These are phyloP conservation scores for Purpureocillium takamizusanense DNA, from an alignment of 2,329 filamentous ascomycete genomes.

Conservation along the genomic window DNA sequence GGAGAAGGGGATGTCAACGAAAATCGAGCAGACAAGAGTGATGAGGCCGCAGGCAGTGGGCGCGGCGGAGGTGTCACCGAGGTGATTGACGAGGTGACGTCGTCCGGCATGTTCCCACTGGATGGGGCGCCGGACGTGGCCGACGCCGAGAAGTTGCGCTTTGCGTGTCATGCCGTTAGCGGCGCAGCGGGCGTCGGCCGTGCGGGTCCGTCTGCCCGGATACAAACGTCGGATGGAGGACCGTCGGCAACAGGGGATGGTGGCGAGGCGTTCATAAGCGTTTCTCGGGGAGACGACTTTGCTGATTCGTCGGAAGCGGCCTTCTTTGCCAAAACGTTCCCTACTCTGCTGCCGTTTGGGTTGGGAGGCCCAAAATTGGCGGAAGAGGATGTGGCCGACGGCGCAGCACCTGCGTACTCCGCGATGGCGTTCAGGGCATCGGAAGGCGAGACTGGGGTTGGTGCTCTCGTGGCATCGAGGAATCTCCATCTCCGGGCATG, in stretches of 20 bases:
- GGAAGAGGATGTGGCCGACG: conserved; percentile 1
- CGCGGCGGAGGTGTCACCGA: background rate
- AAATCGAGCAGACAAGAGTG: background rate
- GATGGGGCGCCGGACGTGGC: conserved; percentile 1
- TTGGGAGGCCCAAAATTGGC: conserved; percentile 3
- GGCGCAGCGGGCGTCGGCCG: background rate
- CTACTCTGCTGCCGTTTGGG: conserved; percentile 6
- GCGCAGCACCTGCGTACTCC: background rate
- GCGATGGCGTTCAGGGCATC: no score
- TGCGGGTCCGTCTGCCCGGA: background rate
- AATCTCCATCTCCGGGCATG: background rate
- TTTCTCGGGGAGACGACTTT: conserved; percentile 5
- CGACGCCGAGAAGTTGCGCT: conserved; percentile 3
- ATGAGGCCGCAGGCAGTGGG: background rate
- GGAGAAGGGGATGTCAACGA: background rate
- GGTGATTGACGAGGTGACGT: conserved; percentile 4
- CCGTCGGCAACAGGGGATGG: background rate
- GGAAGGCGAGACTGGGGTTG: background rate
- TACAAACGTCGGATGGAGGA: background rate
- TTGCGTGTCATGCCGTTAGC: background rate
- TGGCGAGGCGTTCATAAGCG: conserved; percentile 2
- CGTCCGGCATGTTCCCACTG: conserved; percentile 4
- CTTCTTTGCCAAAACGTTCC: conserved; percentile 9
- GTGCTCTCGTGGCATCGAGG: background rate
- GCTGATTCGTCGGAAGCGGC: conserved; percentile 5